Base-by-base conservation (phyloP, 805 yeast genomes). In the Wickerhamiella bombiphila region DNA sequence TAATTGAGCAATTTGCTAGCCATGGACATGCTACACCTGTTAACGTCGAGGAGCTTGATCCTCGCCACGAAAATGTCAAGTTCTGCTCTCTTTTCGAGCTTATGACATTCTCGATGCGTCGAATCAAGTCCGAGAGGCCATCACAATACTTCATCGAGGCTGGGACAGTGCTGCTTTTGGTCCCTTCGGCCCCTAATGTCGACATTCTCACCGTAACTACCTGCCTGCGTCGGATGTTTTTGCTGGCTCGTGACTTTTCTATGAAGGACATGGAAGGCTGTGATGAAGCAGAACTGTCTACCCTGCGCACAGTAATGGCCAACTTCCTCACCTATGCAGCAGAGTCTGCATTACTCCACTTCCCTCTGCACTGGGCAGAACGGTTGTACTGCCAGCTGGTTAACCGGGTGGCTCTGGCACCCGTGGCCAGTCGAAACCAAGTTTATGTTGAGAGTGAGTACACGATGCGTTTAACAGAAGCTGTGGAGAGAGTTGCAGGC, bases 131-230 rank as follows among this genome's bases (percentile, higher is more conserved):
- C 0, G 54, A 72, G 15, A 74, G 76, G 51, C 95, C 96, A 5
- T 79, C 94, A 0, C 71, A 79, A 43, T 85, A 80, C 51, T 59
- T 86, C 34, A 67, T 78, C 1, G 77, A 81, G 69, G 72, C 76
- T 0, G 68, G 75, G 0, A 54, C 78, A 1, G 65, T 83, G 0
- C 54, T 76, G 26, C 57, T 77, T 37, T 72, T 72, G 35, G 66
- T 72, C 24, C 53, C 72, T 13, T 41, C 41, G 34, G 61, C 65
- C 24, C 44, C 54, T 6, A 72, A 73, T 43, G 52, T 58, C 4
- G 58, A 57, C 15, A 49, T 45, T 34, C 56, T 46, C 8, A 64
- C 65, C 22, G 45, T 57, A 1, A 54, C 63, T 3, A 61, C 72
- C 28, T 59, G 74, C 15, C 56, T 67, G 36, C 76, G 85, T 51